Percentiles rank a stretch among this genome's conserved stretches.
Evolutionary conservation across 129 eudicot genomes (phyloP).

Genomic region (Smallanthus sonchifolius): DNA sequence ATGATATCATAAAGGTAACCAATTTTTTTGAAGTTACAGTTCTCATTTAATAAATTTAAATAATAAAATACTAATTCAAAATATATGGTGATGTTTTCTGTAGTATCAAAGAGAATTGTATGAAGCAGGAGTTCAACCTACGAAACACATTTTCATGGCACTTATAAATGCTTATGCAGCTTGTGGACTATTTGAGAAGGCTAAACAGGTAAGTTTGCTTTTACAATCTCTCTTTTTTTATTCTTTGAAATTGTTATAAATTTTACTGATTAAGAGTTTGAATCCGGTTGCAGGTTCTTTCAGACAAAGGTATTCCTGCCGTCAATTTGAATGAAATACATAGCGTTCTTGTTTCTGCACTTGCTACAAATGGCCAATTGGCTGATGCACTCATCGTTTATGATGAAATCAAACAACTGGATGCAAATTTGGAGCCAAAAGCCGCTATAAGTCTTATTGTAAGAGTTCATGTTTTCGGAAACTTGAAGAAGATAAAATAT

Average conservation of each 20-base stretch:
- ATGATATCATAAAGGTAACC: slow-evolving; percentile 61
- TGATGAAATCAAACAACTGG: slow-evolving; percentile 56
- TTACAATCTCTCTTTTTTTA: neutral
- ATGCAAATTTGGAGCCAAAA: slow-evolving; percentile 63
- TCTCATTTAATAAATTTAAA: neutral
- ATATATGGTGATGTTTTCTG: slow-evolving; percentile 25
- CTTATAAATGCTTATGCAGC: slow-evolving; percentile 85
- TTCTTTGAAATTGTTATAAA: slow-evolving; percentile 10
- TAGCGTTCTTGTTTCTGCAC: slow-evolving; percentile 72
- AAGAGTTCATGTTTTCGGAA: slow-evolving; percentile 18
- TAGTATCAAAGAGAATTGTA: slow-evolving; percentile 48
- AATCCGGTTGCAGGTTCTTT: slow-evolving; percentile 46
- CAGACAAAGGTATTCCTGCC: slow-evolving; percentile 38
- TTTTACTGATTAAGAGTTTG: neutral
- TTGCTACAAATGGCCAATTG: slow-evolving; percentile 71
- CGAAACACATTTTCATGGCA: slow-evolving; percentile 71
- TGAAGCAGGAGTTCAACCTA: slow-evolving; percentile 42
- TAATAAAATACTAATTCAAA: slow-evolving; percentile 2
- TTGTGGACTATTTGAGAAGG: slow-evolving; percentile 75
- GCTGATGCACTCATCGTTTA: slow-evolving; percentile 60
- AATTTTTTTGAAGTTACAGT: neutral
- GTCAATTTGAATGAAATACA: slow-evolving; percentile 54
- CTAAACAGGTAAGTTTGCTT: slow-evolving; percentile 54
- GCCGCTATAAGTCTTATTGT: slow-evolving; percentile 68
- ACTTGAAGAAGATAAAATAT: neutral